Conservation (phyloP, 140 eudicot species). For the Erigeron philadelphicus region DNA sequence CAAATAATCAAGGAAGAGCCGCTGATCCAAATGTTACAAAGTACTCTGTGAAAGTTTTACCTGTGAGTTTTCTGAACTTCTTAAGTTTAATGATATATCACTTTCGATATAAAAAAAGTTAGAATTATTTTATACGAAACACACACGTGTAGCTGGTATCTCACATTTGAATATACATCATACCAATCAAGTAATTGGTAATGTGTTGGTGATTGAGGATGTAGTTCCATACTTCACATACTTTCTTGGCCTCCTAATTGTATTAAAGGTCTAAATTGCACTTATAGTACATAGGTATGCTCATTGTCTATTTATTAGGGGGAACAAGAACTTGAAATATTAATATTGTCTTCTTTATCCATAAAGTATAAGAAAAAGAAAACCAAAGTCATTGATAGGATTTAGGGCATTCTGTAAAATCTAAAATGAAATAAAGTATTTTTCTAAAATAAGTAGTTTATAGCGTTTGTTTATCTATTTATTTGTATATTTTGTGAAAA, state of each 20-base stretch:
- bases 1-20: conserved; percentile 55
- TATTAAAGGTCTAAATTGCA: neutral
- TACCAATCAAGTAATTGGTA: neutral
- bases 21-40: conserved; percentile 85
- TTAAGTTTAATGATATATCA: conserved; percentile 2
- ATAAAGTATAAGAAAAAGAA: neutral
- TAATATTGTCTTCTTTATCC: too few relatives aligned
- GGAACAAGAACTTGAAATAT: too few relatives aligned
- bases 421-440: too few relatives aligned
- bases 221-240: neutral
- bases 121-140: conserved; percentile 5
- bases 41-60: conserved; percentile 78
- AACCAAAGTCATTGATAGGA: neutral
- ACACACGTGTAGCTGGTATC: conserved; percentile 10
- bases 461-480: too few relatives aligned
- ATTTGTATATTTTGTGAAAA: too few relatives aligned
- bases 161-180: neutral
- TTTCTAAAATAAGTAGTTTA: too few relatives aligned
- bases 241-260: neutral
- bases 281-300: neutral
- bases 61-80: conserved; percentile 48
- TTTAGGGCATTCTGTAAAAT: too few relatives aligned
- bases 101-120: neutral
- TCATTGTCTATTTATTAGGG: neutral
- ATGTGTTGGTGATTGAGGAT: neutral